These are phyloP conservation scores for Coemansia sp. DNA, from an alignment of 192 early-diverging fungal genomes.

Conservation along the genomic window DNA sequence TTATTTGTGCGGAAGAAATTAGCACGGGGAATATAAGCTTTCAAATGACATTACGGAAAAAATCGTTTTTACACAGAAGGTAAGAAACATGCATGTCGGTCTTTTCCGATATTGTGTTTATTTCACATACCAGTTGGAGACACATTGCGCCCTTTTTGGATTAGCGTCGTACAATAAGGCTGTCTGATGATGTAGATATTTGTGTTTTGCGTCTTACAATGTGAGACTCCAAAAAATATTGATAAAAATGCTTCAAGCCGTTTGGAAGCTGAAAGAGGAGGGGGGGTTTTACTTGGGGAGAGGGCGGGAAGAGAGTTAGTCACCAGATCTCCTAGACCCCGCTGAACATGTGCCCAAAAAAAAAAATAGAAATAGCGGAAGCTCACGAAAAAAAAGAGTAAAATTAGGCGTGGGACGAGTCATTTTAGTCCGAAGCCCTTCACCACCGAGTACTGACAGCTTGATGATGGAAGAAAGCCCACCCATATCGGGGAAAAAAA, in stretches of 20 bases:
- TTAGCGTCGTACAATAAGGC: not conserved
- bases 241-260: too few species aligned
- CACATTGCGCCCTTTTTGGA: not conserved
- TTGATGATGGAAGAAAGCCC: too few species aligned
- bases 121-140: not conserved
- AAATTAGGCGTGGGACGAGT: not conserved
- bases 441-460: not conserved
- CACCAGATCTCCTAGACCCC: constrained; percentile 9
- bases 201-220: not conserved
- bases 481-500: not conserved
- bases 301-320: not conserved
- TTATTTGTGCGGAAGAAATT: not conserved
- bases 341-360: constrained; percentile 3
- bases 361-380: constrained; percentile 7
- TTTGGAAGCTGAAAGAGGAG: too few species aligned
- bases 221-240: not conserved
- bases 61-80: not conserved
- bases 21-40: too few species aligned
- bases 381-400: constrained; percentile 4
- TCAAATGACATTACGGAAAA: not conserved
- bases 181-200: not conserved
- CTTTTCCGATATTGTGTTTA: not conserved
- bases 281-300: too few species aligned
- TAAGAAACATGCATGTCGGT: not conserved
- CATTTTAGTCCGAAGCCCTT: not conserved